Conservation (phyloP, 2,329 filamentous ascomycete species). For the Xylariaceae sp. region DNA sequence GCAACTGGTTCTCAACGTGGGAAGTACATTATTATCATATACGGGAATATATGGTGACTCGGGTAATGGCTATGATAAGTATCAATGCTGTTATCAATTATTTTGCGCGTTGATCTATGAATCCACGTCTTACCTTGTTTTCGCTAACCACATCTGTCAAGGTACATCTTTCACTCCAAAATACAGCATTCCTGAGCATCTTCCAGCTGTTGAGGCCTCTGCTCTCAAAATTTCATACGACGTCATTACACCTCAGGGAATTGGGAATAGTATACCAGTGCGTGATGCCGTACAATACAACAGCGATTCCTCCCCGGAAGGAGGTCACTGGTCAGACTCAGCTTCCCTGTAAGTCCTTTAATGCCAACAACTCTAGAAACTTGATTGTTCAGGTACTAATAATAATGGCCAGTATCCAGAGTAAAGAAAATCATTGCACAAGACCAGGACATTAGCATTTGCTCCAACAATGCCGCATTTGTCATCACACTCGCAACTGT, state of each 20-base stretch:
- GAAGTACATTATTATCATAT: not conserved
- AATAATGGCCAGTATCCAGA: constrained; percentile 71
- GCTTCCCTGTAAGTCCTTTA: constrained; percentile 72
- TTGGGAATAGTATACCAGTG: not conserved
- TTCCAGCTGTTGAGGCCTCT: not conserved
- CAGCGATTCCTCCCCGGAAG: constrained; percentile 77
- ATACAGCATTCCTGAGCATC: not conserved
- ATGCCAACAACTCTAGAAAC: not conserved
- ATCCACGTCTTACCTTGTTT: not conserved
- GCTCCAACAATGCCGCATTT: constrained; percentile 93
- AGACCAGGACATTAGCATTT: constrained; percentile 83
- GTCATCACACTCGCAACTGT: constrained; percentile 90
- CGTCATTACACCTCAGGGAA: not conserved
- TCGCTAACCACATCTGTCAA: not conserved
- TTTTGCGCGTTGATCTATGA: not conserved
- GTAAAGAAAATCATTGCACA: constrained; percentile 94
- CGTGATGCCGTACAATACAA: constrained; percentile 88
- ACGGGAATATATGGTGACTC: not conserved
- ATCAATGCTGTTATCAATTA: not conserved
- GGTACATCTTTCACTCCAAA: not conserved
- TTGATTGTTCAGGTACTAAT: not conserved
- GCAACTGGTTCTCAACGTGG: not conserved
- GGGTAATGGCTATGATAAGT: not conserved
- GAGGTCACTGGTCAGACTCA: constrained; percentile 85
- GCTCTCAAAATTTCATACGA: not conserved